A percentile compares a stretch with the other conserved stretches of the same genome.
Evolutionary conservation across 768 basidiomycete genomes (phyloP).

Genomic region (Tricholoma bakamatsutake): DNA sequence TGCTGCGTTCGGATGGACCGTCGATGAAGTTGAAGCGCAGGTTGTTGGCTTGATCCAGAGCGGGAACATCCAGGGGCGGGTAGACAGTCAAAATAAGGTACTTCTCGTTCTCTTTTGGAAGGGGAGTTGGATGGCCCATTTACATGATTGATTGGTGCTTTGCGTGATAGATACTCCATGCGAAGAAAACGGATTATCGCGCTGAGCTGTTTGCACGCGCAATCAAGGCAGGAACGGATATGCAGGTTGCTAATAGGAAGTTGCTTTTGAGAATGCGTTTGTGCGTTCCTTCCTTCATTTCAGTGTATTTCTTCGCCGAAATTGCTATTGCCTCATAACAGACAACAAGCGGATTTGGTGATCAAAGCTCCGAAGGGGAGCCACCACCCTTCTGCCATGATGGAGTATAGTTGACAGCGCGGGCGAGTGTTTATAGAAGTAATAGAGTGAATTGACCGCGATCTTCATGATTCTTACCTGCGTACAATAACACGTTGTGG

Average conservation of each 20-base stretch:
- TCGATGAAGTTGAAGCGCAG: conserved; percentile 64
- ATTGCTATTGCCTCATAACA: conserved; percentile 18
- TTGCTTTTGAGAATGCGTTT: conserved; percentile 77
- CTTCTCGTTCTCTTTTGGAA: conserved; percentile 5
- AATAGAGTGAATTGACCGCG: too few species aligned
- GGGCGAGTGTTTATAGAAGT: neutral
- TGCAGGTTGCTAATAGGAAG: conserved; percentile 70
- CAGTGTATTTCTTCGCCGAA: neutral
- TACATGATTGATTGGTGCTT: conserved; percentile 5
- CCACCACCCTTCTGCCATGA: neutral
- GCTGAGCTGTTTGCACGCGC: conserved; percentile 72
- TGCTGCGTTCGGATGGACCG: conserved; percentile 74
- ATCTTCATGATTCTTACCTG: too few species aligned
- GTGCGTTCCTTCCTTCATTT: conserved; percentile 39
- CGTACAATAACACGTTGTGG: too few species aligned
- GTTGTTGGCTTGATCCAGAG: conserved; percentile 75
- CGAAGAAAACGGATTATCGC: conserved; percentile 75
- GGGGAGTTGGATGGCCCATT: neutral
- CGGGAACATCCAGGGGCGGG: conserved; percentile 73
- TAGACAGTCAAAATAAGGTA: conserved; percentile 89
- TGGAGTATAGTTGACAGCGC: neutral
- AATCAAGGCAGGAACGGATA: conserved; percentile 65
- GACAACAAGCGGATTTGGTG: conserved; percentile 77
- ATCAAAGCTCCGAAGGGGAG: conserved; percentile 56
- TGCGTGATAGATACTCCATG: conserved; percentile 59